These are phyloP conservation scores for Amanita pallidorosea DNA, from an alignment of 768 basidiomycete genomes.

Conservation along the genomic window DNA sequence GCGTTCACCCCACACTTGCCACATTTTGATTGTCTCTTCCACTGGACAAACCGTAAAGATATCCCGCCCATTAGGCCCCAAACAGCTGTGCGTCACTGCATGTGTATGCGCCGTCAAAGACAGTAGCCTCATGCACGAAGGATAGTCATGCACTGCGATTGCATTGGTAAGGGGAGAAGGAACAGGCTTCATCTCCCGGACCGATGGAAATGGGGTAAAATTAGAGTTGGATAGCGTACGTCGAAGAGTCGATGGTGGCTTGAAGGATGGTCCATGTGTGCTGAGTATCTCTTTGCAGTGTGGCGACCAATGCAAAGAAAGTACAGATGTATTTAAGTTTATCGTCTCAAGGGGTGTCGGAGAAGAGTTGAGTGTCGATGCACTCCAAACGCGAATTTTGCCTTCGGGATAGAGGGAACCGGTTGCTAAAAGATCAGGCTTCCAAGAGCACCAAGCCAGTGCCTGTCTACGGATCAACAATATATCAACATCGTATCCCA, in stretches of 20 bases:
- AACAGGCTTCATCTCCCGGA: constrained; percentile 9
- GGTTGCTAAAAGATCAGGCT: constrained; percentile 60
- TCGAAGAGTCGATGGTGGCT: constrained; percentile 30
- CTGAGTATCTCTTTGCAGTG: constrained; percentile 85
- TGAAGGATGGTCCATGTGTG: constrained; percentile 61
- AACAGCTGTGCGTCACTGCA: constrained; percentile 47
- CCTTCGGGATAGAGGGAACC: constrained; percentile 74
- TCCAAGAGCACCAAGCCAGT: constrained; percentile 84
- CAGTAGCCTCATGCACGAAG: constrained; percentile 38
- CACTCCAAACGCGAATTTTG: constrained; percentile 61
- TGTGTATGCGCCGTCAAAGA: constrained; percentile 49
- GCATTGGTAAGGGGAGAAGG: constrained; percentile 50
- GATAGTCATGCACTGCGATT: constrained; percentile 68
- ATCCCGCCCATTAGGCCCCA: constrained; percentile 51
- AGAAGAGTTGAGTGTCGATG: constrained; percentile 21
- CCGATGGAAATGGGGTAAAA: constrained; percentile 4
- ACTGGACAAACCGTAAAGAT: constrained; percentile 53
- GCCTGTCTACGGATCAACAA: constrained; percentile 32
- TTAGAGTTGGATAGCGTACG: constrained; percentile 41
- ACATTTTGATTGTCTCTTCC: constrained; percentile 66
- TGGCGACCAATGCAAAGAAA: constrained; percentile 69
- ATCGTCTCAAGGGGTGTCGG: constrained; percentile 44
- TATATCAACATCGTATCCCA: neutral
- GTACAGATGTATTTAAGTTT: constrained; percentile 63
- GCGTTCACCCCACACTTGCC: constrained; percentile 51